phyloP scores from a whole-genome alignment of 2,329 filamentous ascomycete genomes.

The Colletotrichum chrysophilum region DNA sequence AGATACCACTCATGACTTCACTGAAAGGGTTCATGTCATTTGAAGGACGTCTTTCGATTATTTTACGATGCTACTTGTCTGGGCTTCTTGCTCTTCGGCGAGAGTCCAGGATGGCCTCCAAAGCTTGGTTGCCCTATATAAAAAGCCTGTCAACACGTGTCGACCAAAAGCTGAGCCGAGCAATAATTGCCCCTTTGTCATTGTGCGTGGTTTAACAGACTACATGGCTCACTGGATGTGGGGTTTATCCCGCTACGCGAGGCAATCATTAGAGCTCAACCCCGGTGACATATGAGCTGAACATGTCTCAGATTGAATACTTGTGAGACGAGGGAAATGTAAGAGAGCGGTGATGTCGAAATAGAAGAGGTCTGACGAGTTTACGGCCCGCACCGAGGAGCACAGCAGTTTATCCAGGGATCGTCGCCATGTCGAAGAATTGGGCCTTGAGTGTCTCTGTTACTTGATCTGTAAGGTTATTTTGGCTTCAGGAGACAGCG shows the following conservation, averaged over 20 bases:
- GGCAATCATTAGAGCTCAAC: neutral
- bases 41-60: fast-evolving
- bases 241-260: fast-evolving
- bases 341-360: fast-evolving
- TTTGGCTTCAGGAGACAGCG: fast-evolving
- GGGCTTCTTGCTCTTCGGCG: neutral
- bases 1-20: neutral
- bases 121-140: fast-evolving
- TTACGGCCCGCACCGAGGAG: neutral
- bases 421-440: neutral
- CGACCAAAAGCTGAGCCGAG: neutral
- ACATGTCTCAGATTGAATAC: fast-evolving
- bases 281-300: fast-evolving
- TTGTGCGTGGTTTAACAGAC: too few species aligned
- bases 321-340: fast-evolving
- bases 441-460: fast-evolving
- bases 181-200: too few species aligned
- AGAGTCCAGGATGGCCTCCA: neutral
- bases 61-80: neutral
- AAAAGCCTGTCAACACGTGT: fast-evolving
- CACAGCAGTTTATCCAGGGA: fast-evolving
- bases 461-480: neutral
- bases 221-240: neutral
- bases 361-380: neutral
- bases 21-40: neutral